Evolutionary conservation across 2,329 filamentous ascomycete species (phyloP).

Genomic region (Colletotrichum trifolii): DNA sequence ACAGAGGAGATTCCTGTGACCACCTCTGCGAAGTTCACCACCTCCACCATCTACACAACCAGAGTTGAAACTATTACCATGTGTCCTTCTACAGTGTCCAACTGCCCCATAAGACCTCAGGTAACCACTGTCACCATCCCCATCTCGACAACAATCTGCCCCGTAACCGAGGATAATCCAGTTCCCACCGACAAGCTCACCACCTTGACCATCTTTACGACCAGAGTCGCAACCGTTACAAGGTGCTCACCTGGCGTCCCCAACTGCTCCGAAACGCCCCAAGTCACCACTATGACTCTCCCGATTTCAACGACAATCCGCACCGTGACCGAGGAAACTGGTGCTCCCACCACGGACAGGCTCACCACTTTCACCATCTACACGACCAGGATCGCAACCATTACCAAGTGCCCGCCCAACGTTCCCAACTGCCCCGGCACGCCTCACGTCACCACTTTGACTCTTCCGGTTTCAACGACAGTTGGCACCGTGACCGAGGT

Average conservation of each 20-base stretch:
- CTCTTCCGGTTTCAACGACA: constrained; percentile 37
- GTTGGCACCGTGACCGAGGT: constrained; percentile 14
- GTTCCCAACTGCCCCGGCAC: constrained; percentile 23
- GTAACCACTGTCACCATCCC: constrained; percentile 47
- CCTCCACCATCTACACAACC: constrained; percentile 53
- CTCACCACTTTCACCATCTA: constrained; percentile 36
- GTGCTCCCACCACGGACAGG: too few species aligned
- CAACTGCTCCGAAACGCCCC: constrained; percentile 36
- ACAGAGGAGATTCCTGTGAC: constrained; percentile 2
- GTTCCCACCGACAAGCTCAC: constrained; percentile 9
- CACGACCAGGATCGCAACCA: constrained; percentile 35
- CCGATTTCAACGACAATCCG: constrained; percentile 50
- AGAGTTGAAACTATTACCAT: constrained; percentile 64
- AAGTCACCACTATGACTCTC: constrained; percentile 52
- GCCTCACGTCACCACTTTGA: constrained; percentile 51
- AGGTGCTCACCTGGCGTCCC: constrained; percentile 26
- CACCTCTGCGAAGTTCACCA: constrained; percentile 18
- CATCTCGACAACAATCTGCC: constrained; percentile 55
- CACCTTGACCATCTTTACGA: constrained; percentile 38
- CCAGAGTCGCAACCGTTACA: constrained; percentile 35
- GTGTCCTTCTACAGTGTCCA: constrained; percentile 56
- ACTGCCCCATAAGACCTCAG: constrained; percentile 47
- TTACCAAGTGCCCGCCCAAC: constrained; percentile 32
- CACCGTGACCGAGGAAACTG: constrained; percentile 35
- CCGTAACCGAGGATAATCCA: constrained; percentile 9